These are phyloP conservation scores for Syzygium jambos DNA, from an alignment of 345 rosid genomes.

Conservation along the genomic window DNA sequence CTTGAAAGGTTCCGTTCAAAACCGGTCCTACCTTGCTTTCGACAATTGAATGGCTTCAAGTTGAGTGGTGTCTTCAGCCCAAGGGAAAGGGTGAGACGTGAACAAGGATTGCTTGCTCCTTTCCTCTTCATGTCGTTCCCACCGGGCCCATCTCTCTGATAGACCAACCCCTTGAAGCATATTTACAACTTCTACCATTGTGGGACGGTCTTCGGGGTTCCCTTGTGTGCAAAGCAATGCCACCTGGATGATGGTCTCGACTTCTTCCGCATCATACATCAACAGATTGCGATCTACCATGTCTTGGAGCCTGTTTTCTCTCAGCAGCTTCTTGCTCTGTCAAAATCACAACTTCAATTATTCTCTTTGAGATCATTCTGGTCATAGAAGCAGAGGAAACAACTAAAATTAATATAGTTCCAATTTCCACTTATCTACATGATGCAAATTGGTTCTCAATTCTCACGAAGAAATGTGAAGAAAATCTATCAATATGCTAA, in stretches of 20 bases:
- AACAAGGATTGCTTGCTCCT: constrained; percentile 46
- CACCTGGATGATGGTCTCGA: constrained; percentile 61
- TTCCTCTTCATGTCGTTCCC: constrained; percentile 67
- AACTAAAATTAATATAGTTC: not conserved
- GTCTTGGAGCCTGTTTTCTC: constrained; percentile 67
- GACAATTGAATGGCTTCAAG: constrained; percentile 82
- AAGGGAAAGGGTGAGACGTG: constrained; percentile 39
- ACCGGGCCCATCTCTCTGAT: constrained; percentile 64
- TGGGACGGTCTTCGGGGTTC: constrained; percentile 69
- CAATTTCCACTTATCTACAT: not conserved
- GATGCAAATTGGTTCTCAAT: not conserved
- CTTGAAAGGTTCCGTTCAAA: not conserved
- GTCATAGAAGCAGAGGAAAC: not conserved
- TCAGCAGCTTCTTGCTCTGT: constrained; percentile 68
- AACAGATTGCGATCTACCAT: constrained; percentile 56
- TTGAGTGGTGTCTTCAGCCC: constrained; percentile 66
- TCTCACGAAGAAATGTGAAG: not conserved
- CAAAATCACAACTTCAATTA: not conserved
- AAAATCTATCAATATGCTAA: not conserved
- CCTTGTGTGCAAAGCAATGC: constrained; percentile 79
- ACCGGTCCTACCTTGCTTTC: constrained; percentile 41
- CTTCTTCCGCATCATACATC: constrained; percentile 48
- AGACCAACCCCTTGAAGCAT: constrained; percentile 67
- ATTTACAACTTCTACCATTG: constrained; percentile 65
- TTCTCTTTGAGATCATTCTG: not conserved